Percentiles rank a stretch among this genome's conserved stretches.
Conservation (phyloP, 2,329 filamentous ascomycete species). For the Penicillium sp. region DNA sequence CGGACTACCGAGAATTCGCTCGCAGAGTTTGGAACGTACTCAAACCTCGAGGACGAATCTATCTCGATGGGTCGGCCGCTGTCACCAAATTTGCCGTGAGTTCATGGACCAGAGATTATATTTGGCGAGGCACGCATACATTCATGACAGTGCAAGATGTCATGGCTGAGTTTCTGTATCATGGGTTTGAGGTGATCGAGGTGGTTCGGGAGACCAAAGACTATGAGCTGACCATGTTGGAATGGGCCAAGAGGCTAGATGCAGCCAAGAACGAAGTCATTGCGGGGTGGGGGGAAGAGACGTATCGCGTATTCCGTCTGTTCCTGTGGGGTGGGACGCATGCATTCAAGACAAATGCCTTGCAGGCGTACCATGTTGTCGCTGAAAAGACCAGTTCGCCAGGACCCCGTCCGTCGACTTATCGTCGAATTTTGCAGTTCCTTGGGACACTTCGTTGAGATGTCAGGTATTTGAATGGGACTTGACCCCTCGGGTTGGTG, state of each 20-base stretch:
- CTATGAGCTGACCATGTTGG: slow-evolving; percentile 21
- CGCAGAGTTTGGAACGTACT: slow-evolving; percentile 17
- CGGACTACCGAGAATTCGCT: slow-evolving; percentile 19
- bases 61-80: slow-evolving; percentile 20
- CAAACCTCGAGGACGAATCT: slow-evolving; percentile 19
- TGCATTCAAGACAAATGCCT: slow-evolving; percentile 11
- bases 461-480: background rate
- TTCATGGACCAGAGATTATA: slow-evolving; percentile 17
- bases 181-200: slow-evolving; percentile 14
- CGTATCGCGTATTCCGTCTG: slow-evolving; percentile 13
- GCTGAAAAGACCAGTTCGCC: slow-evolving; percentile 11
- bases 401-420: slow-evolving; percentile 14
- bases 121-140: slow-evolving; percentile 18
- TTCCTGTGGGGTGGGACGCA: slow-evolving; percentile 13
- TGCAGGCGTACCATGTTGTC: slow-evolving; percentile 21
- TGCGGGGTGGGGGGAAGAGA: slow-evolving; percentile 14
- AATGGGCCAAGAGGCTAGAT: slow-evolving; percentile 20
- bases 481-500: background rate
- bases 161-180: slow-evolving; percentile 16
- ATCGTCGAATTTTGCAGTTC: slow-evolving; percentile 7
- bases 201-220: slow-evolving; percentile 14
- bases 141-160: slow-evolving; percentile 23
- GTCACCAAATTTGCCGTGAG: slow-evolving; percentile 14
- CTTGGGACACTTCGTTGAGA: slow-evolving; percentile 7
- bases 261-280: slow-evolving; percentile 12